phyloP scores from a whole-genome alignment of 495 filamentous ascomycete genomes.

The Hypoxylon crocopeplum region DNA sequence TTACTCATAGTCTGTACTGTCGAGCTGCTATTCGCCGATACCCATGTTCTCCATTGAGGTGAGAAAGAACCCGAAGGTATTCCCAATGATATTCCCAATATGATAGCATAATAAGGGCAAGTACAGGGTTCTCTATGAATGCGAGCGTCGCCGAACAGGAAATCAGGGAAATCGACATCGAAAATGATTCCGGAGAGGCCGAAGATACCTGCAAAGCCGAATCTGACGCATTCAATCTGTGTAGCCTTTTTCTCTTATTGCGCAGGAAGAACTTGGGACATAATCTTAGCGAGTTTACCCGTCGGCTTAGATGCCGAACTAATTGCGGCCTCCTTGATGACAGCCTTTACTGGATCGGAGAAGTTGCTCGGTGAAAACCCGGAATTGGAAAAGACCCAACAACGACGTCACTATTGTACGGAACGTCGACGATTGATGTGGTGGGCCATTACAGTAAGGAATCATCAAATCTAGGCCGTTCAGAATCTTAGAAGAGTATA shows the following conservation, averaged over 20 bases:
- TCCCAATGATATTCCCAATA: conserved; percentile 6
- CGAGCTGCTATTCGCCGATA: conserved; percentile 9
- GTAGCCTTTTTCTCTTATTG: background rate
- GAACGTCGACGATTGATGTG: background rate
- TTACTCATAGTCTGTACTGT: conserved; percentile 20
- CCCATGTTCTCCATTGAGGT: background rate
- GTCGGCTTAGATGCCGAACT: conserved; percentile 23
- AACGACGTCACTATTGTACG: conserved; percentile 2
- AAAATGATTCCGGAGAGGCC: conserved; percentile 6
- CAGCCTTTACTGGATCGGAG: background rate
- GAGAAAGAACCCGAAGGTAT: conserved; percentile 1
- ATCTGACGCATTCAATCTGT: conserved; percentile 1
- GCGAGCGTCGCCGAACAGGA: conserved; percentile 12
- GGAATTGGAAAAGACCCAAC: conserved; percentile 15
- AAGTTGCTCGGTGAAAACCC: conserved; percentile 32
- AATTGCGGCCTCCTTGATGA: conserved; percentile 11
- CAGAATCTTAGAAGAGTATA: too few species aligned
- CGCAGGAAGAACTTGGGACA: background rate
- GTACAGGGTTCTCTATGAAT: background rate
- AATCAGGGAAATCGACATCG: background rate
- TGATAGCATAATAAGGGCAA: background rate
- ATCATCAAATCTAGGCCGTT: too few species aligned
- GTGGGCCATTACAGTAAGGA: too few species aligned
- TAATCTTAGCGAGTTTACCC: conserved; percentile 20
- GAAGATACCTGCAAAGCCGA: background rate